A percentile compares a stretch with the other conserved stretches of the same genome.
phyloP scores from a whole-genome alignment of 2,329 filamentous ascomycete species.

The Didymella pinodella region DNA sequence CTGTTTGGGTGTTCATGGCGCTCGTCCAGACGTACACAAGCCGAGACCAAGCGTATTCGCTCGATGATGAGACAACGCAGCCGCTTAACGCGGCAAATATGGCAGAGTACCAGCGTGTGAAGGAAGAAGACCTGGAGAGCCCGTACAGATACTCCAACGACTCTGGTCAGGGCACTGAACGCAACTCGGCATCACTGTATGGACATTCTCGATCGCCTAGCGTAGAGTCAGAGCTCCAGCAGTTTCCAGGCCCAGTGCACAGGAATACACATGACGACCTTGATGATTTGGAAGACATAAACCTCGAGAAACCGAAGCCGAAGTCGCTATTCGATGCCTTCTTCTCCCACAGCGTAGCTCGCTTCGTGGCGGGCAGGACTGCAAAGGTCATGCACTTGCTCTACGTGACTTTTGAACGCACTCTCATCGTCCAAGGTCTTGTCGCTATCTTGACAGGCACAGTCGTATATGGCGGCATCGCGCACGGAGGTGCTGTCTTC shows the following conservation, averaged over 20 bases:
- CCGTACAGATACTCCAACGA: constrained; percentile 54
- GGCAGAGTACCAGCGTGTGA: constrained; percentile 51
- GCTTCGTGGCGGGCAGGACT: constrained; percentile 62
- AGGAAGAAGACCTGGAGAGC: constrained; percentile 36
- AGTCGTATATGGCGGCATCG: constrained; percentile 81
- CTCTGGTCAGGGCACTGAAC: constrained; percentile 72
- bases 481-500: constrained; percentile 75
- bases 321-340: constrained; percentile 60
- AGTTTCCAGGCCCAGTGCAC: constrained; percentile 50
- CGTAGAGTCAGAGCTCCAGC: constrained; percentile 55
- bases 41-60: constrained; percentile 46
- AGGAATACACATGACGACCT: constrained; percentile 52
- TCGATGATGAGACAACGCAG: constrained; percentile 31
- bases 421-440: constrained; percentile 81
- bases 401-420: constrained; percentile 76
- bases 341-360: constrained; percentile 63
- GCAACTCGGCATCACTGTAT: constrained; percentile 70
- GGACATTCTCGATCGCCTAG: constrained; percentile 71
- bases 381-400: constrained; percentile 66
- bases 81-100: constrained; percentile 49
- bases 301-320: constrained; percentile 54
- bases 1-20: constrained; percentile 73
- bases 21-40: constrained; percentile 69
- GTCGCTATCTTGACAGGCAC: constrained; percentile 74
- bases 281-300: constrained; percentile 56